Evolutionary conservation across 78 protist species (phyloP).

Genomic region (Planoprotostelium fungivorum): DNA sequence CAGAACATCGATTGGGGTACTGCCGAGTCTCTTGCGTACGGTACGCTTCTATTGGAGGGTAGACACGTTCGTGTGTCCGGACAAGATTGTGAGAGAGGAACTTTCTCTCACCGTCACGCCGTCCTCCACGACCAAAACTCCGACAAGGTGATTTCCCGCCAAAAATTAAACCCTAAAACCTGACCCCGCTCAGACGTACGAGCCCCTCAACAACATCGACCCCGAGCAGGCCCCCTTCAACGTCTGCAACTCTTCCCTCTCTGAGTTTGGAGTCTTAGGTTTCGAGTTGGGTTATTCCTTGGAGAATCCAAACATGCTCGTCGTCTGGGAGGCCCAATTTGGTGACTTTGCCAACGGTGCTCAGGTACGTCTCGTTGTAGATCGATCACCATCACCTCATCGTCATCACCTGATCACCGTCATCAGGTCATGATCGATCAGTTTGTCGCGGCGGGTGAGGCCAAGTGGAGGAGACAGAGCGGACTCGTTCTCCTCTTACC

Average conservation of each 20-base stretch:
- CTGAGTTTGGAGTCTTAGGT: conserved; percentile 79
- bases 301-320: conserved; percentile 78
- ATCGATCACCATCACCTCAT: too few species aligned
- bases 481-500: conserved; percentile 90
- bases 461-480: conserved; percentile 85
- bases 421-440: conserved; percentile 89
- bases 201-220: conserved; percentile 55
- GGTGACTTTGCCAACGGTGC: conserved; percentile 95
- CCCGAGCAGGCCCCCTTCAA: conserved; percentile 31
- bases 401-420: too few species aligned
- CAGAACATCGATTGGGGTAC: conserved; percentile 77
- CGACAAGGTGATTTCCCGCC: conserved; percentile 34
- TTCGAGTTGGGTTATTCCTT: conserved; percentile 91
- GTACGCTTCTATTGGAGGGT: conserved; percentile 78
- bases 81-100: conserved; percentile 96
- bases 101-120: conserved; percentile 96
- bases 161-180: conserved; percentile 15
- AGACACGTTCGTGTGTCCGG: conserved; percentile 89
- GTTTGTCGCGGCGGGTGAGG: conserved; percentile 83
- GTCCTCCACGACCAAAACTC: conserved; percentile 86
- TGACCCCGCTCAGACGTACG: background rate
- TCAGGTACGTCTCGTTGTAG: conserved; percentile 26
- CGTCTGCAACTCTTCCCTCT: conserved; percentile 62
- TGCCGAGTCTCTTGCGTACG: conserved; percentile 78
- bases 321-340: conserved; percentile 97